phyloP scores from a whole-genome alignment of 148 eudicot species.

The Cornus suecica region DNA sequence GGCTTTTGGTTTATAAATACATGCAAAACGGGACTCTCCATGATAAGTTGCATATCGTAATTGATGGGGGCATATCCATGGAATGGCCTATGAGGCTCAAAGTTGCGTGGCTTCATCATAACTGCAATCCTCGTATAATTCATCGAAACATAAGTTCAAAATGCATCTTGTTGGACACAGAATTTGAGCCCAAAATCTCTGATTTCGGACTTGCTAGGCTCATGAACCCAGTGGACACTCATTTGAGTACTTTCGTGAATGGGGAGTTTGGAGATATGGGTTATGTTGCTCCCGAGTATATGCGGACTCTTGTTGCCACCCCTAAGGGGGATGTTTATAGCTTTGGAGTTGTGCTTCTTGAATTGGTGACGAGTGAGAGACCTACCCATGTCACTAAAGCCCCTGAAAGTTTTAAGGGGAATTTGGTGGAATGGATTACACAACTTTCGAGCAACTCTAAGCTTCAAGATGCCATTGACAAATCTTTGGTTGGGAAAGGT shows the following conservation, averaged over 20 bases:
- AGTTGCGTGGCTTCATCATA: conserved; percentile 70
- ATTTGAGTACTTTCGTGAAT: conserved; percentile 64
- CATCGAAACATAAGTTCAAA: conserved; percentile 65
- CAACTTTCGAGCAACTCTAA: conserved; percentile 36
- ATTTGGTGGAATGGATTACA: conserved; percentile 55
- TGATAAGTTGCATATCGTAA: conserved; percentile 38
- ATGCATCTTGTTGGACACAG: conserved; percentile 46
- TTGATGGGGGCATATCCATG: conserved; percentile 29
- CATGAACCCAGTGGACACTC: conserved; percentile 67
- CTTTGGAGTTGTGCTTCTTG: conserved; percentile 62
- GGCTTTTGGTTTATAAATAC: conserved; percentile 55
- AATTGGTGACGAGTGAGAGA: conserved; percentile 53
- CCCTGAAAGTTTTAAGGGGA: conserved; percentile 57
- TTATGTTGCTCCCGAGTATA: conserved; percentile 68
- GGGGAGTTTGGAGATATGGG: conserved; percentile 68
- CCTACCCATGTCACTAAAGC: conserved; percentile 47
- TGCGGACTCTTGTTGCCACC: conserved; percentile 55
- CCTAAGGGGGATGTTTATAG: conserved; percentile 67
- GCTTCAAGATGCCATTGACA: conserved; percentile 48
- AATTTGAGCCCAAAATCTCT: conserved; percentile 57
- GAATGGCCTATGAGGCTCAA: conserved; percentile 56
- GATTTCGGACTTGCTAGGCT: conserved; percentile 73
- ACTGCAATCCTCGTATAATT: conserved; percentile 59
- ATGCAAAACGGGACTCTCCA: conserved; percentile 62
- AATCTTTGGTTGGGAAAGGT: conserved; percentile 46